Evolutionary conservation across 139 green algal species (phyloP), one percentile per base, ranked within the genome.

Genomic region (Picochlorum sp.): DNA sequence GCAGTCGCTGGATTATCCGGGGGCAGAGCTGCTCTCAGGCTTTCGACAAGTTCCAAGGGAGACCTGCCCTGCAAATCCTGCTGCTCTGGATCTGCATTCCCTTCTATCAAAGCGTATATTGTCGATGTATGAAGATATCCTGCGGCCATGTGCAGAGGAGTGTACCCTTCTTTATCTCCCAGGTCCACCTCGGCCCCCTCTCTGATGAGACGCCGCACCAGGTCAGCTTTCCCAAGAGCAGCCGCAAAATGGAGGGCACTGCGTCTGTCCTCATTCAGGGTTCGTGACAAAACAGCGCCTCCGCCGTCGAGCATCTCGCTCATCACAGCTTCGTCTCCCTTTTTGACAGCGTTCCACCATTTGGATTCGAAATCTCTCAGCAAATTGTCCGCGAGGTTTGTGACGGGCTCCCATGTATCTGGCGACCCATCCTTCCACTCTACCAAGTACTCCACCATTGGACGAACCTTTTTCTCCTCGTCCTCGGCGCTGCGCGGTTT

Each of bases 201-300:
- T 51, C 83, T 65, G 28, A 82, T 49, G 50, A 95, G 70, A 49
- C 86, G 67, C 65, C 76, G 62, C 15, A 77, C 68, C 64, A 79
- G 81, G 3, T 85, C 67, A 2, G 70, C 62, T 38, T 83, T 86
- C 23, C 83, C 84, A 16, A 85, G 65, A 1, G 78, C 88, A 0
- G 84, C 82, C 4, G 81, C 77, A 82, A 94, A 96, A 76, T 95
- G 88, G 15, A 96, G 78, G 1, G 80, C 88, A 71, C 82, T 90
- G 26, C 87, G 70, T 18, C 78, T 61, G 63, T 91, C 82, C 21
- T 89, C 84, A 59, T 95, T 81, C 4, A 92, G 62, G 6, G 72
- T 79, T 15, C 77, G 59, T 1, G 80, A 68, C 41, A 95, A 73
- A 26, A 90, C 74, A n/a, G 76, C 65, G 23, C 62, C 62, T 7